These are phyloP conservation scores for Calycina marina DNA, from an alignment of 2,329 filamentous ascomycete species.

Conservation along the genomic window DNA sequence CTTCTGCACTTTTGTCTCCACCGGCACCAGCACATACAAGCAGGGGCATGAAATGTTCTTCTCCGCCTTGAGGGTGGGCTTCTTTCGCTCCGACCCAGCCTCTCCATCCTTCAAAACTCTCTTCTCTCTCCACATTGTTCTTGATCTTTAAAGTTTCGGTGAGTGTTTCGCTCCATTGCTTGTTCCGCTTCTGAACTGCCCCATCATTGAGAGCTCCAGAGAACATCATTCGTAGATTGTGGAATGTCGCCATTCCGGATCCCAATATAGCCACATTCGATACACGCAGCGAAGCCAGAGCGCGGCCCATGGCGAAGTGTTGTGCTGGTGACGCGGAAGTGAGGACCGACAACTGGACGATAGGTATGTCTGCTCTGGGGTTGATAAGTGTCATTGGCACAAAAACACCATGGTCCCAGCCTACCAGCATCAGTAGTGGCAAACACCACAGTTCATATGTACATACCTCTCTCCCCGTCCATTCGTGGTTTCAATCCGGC, in stretches of 20 bases:
- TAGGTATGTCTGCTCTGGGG: conserved; percentile 32
- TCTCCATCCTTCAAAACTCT: conserved; percentile 30
- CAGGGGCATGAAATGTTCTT: conserved; percentile 48
- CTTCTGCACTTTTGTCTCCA: conserved; percentile 29
- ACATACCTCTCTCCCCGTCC: conserved; percentile 13
- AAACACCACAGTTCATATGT: neutral
- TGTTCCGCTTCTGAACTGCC: conserved; percentile 40
- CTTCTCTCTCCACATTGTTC: conserved; percentile 23
- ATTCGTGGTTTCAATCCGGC: conserved; percentile 25
- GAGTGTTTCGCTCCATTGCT: conserved; percentile 33
- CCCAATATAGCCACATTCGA: conserved; percentile 54
- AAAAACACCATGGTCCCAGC: conserved; percentile 55
- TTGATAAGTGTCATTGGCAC: conserved; percentile 15
- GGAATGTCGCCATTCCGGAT: conserved; percentile 57
- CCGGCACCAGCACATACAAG: conserved; percentile 42
- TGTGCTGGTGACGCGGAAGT: conserved; percentile 45
- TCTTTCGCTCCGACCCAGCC: conserved; percentile 37
- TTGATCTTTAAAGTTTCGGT: conserved; percentile 22
- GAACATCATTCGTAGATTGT: conserved; percentile 45
- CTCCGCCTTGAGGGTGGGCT: conserved; percentile 39
- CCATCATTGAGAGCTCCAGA: conserved; percentile 35
- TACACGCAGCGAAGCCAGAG: conserved; percentile 49
- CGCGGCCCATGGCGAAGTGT: conserved; percentile 54
- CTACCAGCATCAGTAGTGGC: conserved; percentile 4
- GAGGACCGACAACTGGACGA: conserved; percentile 55